Evolutionary conservation across 306 rosid species (phyloP), one percentile per base, ranked within the genome.

Genomic region (Quercus parvula): DNA sequence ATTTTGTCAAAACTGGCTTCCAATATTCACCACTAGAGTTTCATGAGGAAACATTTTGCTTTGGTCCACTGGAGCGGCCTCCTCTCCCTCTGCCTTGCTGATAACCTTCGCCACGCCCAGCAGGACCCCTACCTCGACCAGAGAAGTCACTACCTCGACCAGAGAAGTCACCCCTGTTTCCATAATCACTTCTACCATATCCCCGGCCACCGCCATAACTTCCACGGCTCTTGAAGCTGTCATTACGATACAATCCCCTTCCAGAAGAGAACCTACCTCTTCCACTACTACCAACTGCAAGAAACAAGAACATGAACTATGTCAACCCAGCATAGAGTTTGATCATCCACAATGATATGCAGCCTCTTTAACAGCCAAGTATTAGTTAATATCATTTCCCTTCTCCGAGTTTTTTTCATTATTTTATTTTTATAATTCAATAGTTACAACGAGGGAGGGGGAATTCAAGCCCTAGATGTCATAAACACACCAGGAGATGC

Each of bases 81-180:
- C 96, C 89, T 80, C 94, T 83, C 18, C 88, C 90, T 77, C 94
- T 86, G 30, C 85, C 87, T 57, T 86, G 97, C 18, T 83, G 84
- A 80, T 86, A 88, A 69, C 62, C 84, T 68, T 89, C 91, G 4
- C 88, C 86, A 18, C 67, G 85, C 69, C 83, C 74, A 0, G 75
- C 81, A 7, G 62, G 82, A 54, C 90, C 88, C 46, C 90, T 79
- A 2, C 89, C 94, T 52, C 90, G 76, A 31, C 84, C 80, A 4
- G 85, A 73, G 75, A 87, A 90, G n/a, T 88, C 94, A 19, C 90
- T 79, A 3, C 89, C 94, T 56, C 90, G 76, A 31, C 84, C 80
- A 5, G 85, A 73, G 75, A 87, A 90, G n/a, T 88, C 94, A 19
- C 86, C 89, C 49, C 82, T 82, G 81, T 58, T 87, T 62, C 72